Base-by-base conservation (phyloP, 352 stramenopile species). In the Elongisporangium prolatum region DNA sequence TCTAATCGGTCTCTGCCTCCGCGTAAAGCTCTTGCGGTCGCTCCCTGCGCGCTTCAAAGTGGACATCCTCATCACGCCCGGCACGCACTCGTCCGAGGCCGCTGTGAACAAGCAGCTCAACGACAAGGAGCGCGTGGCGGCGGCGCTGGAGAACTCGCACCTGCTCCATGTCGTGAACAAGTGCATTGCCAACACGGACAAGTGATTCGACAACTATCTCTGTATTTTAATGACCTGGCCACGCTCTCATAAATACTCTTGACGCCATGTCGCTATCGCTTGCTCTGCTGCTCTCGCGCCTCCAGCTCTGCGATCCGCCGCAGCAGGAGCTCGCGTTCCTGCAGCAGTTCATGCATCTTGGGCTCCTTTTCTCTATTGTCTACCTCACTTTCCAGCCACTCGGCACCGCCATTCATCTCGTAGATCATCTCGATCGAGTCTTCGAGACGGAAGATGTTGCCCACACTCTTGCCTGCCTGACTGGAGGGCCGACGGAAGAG, bases 81-180 rank as follows among this genome's bases (percentile, higher is more conserved):
- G 96, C 56, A 97, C 93, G 55, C 96, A 99, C 79, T 85, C 88
- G 21, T 97, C 88, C 56, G 96, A 98, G 79, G 85, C 93, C 21
- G 92, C 91, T 24, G 89, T 99, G 54, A 98, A 98, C 86, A 98
- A 98, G 68, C 96, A 99, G 73, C 81, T 99, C 21, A 95, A 96
- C 58, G 96, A 98, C 71, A 98, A 99, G 68, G 96, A 99, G 67
- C 82, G 96, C 59, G 94, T 99, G 10, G 89, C 89, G 1, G 96
- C 96, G 16, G 96, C 96, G 20, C 79, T 99, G 21, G 96, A 99
- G 72, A 99, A 99, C 67, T 79, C 91, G 22, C 95, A 98, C 71
- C 74, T 99, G 60, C 75, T 98, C 9, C 86, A 89, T 47, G 95
- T 98, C 48, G 96, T 99, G 38, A 98, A 99, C 82, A 95, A 97